Conservation (phyloP, 108 stramenopile genomes). For the Aurantiochytrium sp. region DNA sequence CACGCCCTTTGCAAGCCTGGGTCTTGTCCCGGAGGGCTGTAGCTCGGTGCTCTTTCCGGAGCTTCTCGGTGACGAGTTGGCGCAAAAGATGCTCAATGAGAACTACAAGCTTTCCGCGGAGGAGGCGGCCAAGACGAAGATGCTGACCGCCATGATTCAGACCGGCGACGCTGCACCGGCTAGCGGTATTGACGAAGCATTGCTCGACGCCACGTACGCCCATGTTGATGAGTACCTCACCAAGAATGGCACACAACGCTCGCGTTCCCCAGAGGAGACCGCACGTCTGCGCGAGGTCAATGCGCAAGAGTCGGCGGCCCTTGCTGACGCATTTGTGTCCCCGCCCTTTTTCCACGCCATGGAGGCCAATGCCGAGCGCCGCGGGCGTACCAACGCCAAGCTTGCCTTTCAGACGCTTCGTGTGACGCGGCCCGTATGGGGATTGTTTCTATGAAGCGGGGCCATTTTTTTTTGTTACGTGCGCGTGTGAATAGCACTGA, state of each 20-base stretch:
- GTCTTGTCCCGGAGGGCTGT: conserved; percentile 50
- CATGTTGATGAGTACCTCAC: not conserved
- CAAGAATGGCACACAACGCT: not conserved
- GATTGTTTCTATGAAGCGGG: not conserved
- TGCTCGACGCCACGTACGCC: not conserved
- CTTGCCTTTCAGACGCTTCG: not conserved
- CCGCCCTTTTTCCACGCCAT: not conserved
- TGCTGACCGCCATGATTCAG: not conserved
- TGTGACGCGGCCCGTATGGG: not conserved
- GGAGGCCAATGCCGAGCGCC: conserved; percentile 12
- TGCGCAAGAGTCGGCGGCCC: not conserved
- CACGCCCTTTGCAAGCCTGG: conserved; percentile 54
- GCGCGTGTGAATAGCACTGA: no score
- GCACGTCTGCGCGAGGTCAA: not conserved
- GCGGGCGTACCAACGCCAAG: not conserved
- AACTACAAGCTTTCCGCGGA: conserved; percentile 36
- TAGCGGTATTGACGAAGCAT: not conserved
- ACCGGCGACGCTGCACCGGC: not conserved
- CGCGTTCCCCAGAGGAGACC: not conserved
- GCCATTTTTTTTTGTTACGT: not conserved
- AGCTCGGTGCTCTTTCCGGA: conserved; percentile 39
- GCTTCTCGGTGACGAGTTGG: conserved; percentile 46
- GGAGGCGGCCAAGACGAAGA: not conserved
- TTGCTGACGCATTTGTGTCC: not conserved
- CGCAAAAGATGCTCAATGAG: conserved; percentile 44